These are phyloP conservation scores for Debaryomyces singareniensis DNA, from an alignment of 1,139 yeast species.

Conservation along the genomic window DNA sequence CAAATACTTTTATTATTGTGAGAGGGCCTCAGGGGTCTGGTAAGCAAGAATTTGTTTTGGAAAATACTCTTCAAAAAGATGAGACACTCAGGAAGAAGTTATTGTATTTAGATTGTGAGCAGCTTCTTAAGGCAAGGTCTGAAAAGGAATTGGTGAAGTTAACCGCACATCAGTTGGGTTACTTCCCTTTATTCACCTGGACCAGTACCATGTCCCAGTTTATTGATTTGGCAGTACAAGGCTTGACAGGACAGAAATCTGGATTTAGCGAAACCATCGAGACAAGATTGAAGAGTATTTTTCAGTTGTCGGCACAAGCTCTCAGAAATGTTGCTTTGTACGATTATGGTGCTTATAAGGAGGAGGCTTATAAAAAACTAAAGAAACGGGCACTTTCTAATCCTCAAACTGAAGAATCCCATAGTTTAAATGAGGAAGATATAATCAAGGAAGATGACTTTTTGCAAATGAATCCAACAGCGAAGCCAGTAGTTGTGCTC, in stretches of 20 bases:
- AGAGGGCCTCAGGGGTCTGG: conserved; percentile 96
- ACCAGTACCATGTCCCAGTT: conserved; percentile 72
- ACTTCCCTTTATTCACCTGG: conserved; percentile 94
- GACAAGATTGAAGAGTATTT: conserved; percentile 75
- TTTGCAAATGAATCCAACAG: conserved; percentile 79
- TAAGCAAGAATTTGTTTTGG: conserved; percentile 71
- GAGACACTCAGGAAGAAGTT: conserved; percentile 43
- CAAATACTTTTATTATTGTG: conserved; percentile 76
- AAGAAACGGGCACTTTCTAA: conserved; percentile 11
- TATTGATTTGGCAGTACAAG: conserved; percentile 80
- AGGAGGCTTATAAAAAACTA: conserved; percentile 17
- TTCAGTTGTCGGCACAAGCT: conserved; percentile 67
- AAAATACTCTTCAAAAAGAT: conserved; percentile 53
- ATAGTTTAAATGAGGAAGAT: conserved; percentile 7
- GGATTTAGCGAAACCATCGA: conserved; percentile 86
- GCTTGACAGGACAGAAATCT: conserved; percentile 89
- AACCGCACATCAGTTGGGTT: conserved; percentile 76
- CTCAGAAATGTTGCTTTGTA: conserved; percentile 58
- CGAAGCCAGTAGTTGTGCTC: conserved; percentile 80
- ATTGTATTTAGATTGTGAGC: conserved; percentile 73
- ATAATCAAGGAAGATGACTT: conserved; percentile 68
- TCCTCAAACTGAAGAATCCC: conserved; percentile 9
- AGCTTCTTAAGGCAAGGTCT: conserved; percentile 62
- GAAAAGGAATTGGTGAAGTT: conserved; percentile 63
- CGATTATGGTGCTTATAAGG: conserved; percentile 29